phyloP scores from a whole-genome alignment of 768 basidiomycete genomes.

The Atractiella rhizophila region DNA sequence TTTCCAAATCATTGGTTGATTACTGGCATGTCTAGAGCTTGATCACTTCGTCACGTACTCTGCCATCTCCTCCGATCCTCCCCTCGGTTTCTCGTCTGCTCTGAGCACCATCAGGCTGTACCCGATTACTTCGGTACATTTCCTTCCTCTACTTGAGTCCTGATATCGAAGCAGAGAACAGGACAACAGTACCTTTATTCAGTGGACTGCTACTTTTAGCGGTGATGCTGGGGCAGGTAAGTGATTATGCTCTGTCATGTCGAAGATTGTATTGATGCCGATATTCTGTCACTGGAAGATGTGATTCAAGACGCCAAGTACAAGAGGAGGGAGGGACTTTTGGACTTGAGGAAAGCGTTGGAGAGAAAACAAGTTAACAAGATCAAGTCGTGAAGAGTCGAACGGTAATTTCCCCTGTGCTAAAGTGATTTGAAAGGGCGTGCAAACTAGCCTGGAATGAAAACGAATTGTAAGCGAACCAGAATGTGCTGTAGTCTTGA shows the following conservation, averaged over 20 bases:
- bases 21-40: slow-evolving; percentile 3
- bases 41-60: slow-evolving; percentile 18
- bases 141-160: too few relatives aligned
- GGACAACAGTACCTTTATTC: slow-evolving; percentile 16
- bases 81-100: slow-evolving; percentile 19
- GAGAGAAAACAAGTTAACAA: slow-evolving; percentile 5
- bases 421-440: too few relatives aligned
- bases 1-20: not conserved
- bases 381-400: too few relatives aligned
- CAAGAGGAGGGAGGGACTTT: slow-evolving; percentile 19
- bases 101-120: slow-evolving; percentile 18
- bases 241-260: not conserved
- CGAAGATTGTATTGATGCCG: not conserved
- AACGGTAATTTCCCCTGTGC: too few relatives aligned
- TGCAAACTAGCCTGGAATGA: too few relatives aligned
- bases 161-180: too few relatives aligned
- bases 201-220: slow-evolving; percentile 16
- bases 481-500: too few relatives aligned
- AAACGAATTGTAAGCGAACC: too few relatives aligned
- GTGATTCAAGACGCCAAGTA: slow-evolving; percentile 18
- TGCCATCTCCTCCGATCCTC: slow-evolving; percentile 16
- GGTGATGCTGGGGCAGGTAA: slow-evolving; percentile 16
- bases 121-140: slow-evolving; percentile 18
- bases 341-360: slow-evolving; percentile 18
- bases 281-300: slow-evolving; percentile 2